These are phyloP conservation scores for Colletotrichum spaethianum DNA, from an alignment of 2,329 filamentous ascomycete genomes.

Conservation along the genomic window DNA sequence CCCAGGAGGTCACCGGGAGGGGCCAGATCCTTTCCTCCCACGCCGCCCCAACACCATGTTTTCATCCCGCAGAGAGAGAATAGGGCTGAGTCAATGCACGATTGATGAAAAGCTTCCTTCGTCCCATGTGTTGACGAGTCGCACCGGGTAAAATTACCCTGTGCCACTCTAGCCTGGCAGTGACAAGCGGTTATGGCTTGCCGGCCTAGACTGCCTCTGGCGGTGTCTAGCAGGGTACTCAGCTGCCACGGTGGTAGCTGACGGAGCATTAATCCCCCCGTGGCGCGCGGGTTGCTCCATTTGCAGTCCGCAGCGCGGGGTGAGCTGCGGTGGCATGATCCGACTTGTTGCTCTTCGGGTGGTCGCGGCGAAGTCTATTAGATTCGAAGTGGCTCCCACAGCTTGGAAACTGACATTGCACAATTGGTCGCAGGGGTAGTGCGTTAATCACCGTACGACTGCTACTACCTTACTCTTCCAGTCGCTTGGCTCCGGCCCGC, in stretches of 20 bases:
- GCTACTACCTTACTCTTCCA: constrained; percentile 37
- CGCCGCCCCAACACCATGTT: neutral
- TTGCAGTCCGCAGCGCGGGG: neutral
- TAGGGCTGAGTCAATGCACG: constrained; percentile 34
- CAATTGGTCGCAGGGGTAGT: constrained; percentile 18
- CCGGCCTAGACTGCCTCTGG: neutral
- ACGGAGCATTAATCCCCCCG: constrained; percentile 36
- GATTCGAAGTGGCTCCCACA: constrained; percentile 11
- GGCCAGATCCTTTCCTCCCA: neutral
- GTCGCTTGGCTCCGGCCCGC: constrained; percentile 28
- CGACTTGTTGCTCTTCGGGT: neutral
- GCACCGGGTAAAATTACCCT: neutral
- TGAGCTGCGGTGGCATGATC: neutral
- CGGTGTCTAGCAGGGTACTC: neutral
- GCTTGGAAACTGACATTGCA: constrained; percentile 23
- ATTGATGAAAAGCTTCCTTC: constrained; percentile 19
- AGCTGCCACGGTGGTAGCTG: neutral
- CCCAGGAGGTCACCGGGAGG: neutral
- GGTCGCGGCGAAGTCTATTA: constrained; percentile 20
- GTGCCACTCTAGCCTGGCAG: neutral
- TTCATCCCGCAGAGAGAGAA: neutral
- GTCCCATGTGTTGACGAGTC: constrained; percentile 14
- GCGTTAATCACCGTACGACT: neutral
- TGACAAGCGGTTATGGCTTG: neutral
- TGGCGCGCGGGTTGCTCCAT: constrained; percentile 6